Evolutionary conservation across 1,139 yeast genomes (phyloP).

Genomic region (Barnettozyma hawaiiensis): DNA sequence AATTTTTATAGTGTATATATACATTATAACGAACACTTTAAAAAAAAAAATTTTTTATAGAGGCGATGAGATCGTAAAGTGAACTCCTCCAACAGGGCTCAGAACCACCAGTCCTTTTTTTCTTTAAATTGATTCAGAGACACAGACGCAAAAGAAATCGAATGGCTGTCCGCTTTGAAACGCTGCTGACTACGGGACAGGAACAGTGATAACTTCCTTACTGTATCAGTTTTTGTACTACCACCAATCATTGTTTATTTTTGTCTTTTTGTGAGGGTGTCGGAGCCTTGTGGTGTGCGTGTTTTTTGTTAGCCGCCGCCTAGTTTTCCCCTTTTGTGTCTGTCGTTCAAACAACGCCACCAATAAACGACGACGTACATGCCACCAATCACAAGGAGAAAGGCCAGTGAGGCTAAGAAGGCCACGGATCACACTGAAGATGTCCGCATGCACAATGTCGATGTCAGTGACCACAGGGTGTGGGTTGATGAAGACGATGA

Average conservation of each 20-base stretch:
- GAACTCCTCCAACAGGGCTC: too few species aligned
- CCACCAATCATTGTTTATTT: not conserved
- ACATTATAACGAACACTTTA: too few species aligned
- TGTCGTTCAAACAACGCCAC: not conserved
- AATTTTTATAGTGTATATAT: not conserved
- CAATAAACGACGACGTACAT: not conserved
- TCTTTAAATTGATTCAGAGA: too few species aligned
- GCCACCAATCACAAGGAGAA: constrained; percentile 2
- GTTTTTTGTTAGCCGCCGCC: too few species aligned
- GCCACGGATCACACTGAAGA: not conserved
- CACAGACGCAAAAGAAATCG: too few species aligned
- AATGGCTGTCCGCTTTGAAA: not conserved
- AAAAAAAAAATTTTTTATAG: constrained; percentile 13
- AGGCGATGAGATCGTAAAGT: not conserved
- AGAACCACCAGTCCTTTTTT: not conserved
- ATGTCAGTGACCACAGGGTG: constrained; percentile 10
- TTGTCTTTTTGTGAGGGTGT: not conserved
- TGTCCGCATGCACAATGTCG: not conserved
- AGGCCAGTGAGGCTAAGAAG: not conserved
- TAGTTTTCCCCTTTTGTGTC: not conserved
- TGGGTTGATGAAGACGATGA: constrained; percentile 26
- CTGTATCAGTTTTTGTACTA: too few species aligned
- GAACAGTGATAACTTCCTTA: too few species aligned
- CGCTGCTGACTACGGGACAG: too few species aligned
- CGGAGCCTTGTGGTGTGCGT: not conserved